Percentiles rank a stretch among this genome's conserved stretches.
phyloP scores from a whole-genome alignment of 306 rosid genomes.

The Albizia julibrissin region DNA sequence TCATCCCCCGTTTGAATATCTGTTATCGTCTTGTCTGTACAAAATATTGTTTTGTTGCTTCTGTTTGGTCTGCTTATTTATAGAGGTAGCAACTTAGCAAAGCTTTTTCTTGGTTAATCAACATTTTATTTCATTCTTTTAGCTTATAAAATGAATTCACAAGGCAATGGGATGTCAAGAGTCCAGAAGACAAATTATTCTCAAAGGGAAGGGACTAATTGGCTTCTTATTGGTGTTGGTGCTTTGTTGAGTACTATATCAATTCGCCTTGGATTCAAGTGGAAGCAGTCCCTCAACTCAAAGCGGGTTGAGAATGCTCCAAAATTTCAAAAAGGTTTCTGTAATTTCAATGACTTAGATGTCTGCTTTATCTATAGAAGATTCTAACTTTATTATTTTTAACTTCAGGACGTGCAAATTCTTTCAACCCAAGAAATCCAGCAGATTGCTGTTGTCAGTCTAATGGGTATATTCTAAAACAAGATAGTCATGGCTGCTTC shows the following conservation, averaged over 20 bases:
- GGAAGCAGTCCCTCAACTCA: conserved; percentile 76
- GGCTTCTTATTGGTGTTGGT: conserved; percentile 93
- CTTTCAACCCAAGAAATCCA: conserved; percentile 57
- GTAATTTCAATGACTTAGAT: background rate
- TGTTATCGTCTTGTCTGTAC: background rate
- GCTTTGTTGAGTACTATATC: conserved; percentile 87
- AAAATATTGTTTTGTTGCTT: background rate
- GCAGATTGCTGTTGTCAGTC: conserved; percentile 57
- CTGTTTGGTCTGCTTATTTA: background rate
- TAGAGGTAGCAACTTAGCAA: background rate
- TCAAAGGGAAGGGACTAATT: conserved; percentile 69
- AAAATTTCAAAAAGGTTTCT: conserved; percentile 34
- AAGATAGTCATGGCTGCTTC: conserved; percentile 64
- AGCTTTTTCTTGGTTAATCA: background rate
- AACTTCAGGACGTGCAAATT: conserved; percentile 63
- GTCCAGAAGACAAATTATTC: conserved; percentile 48
- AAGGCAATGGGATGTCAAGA: conserved; percentile 57
- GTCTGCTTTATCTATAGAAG: conserved; percentile 16
- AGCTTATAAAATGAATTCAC: conserved; percentile 72
- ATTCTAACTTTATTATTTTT: conserved; percentile 27
- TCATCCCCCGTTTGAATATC: background rate
- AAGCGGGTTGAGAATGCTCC: conserved; percentile 59
- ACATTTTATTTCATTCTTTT: conserved; percentile 14
- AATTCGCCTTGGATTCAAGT: conserved; percentile 87
- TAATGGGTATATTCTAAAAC: conserved; percentile 57